Evolutionary conservation across 2,329 filamentous ascomycete genomes (phyloP).

Genomic region (Cladophialophora carrionii): DNA sequence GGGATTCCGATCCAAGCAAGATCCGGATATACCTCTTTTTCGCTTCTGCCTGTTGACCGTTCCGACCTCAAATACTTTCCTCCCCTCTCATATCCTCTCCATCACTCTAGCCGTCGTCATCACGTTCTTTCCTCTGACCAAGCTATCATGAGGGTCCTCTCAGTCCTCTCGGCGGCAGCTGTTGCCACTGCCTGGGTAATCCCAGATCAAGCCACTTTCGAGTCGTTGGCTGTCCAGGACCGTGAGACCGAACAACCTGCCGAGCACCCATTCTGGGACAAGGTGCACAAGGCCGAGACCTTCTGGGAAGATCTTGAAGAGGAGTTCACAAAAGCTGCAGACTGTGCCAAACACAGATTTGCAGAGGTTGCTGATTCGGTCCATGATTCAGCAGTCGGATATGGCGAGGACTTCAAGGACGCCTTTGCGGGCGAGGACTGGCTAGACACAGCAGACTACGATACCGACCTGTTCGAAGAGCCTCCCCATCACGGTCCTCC

Average conservation of each 20-base stretch:
- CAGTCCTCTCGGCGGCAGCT: constrained; percentile 35
- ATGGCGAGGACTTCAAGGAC: constrained; percentile 50
- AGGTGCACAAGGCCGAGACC: constrained; percentile 29
- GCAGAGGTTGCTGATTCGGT: constrained; percentile 49
- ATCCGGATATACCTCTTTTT: constrained; percentile 12
- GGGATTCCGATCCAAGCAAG: background rate
- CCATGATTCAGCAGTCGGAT: constrained; percentile 44
- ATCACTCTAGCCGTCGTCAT: constrained; percentile 4
- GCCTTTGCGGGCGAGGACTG: constrained; percentile 55
- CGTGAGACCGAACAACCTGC: constrained; percentile 25
- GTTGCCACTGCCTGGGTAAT: constrained; percentile 38
- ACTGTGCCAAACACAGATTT: constrained; percentile 49
- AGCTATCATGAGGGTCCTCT: constrained; percentile 34
- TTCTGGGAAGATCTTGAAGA: constrained; percentile 40
- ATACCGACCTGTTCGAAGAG: constrained; percentile 30
- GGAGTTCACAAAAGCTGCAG: constrained; percentile 44
- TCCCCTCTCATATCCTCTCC: constrained; percentile 6
- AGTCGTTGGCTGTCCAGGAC: constrained; percentile 32
- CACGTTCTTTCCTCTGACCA: constrained; percentile 2
- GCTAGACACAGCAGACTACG: constrained; percentile 44
- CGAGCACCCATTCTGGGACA: constrained; percentile 37
- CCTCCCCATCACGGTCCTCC: constrained; percentile 37
- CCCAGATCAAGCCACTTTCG: constrained; percentile 37
- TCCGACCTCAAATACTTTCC: background rate
- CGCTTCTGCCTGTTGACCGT: constrained; percentile 23